Percentiles rank a stretch among this genome's conserved stretches.
phyloP scores from a whole-genome alignment of 1,284 basidiomycete species.

The Polyporus tsugae region DNA sequence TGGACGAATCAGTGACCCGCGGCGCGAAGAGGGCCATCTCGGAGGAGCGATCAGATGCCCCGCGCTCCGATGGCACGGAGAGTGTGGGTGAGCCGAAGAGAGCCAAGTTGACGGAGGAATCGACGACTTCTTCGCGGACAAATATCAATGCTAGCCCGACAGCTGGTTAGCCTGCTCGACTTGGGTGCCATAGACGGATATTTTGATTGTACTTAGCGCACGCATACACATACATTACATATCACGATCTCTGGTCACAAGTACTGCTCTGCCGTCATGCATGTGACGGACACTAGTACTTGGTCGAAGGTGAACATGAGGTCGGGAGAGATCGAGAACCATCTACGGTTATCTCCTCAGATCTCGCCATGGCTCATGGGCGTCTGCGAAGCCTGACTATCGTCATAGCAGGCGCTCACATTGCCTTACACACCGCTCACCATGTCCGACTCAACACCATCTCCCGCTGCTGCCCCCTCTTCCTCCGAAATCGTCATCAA shows the following conservation, averaged over 20 bases:
- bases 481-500: slow-evolving; percentile 75
- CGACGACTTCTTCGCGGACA: not conserved
- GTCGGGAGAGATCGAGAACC: slow-evolving; percentile 20
- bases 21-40: slow-evolving; percentile 31
- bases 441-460: slow-evolving; percentile 29
- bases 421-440: slow-evolving; percentile 11
- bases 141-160: not conserved
- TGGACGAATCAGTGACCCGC: slow-evolving; percentile 15
- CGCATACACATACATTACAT: not conserved
- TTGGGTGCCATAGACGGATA: not conserved
- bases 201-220: not conserved
- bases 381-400: slow-evolving; percentile 14
- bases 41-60: slow-evolving; percentile 19
- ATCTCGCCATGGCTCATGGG: slow-evolving; percentile 17
- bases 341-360: slow-evolving; percentile 23
- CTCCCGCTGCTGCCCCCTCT: slow-evolving; percentile 46
- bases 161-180: not conserved
- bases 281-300: not conserved
- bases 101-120: slow-evolving; percentile 25
- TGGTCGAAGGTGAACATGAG: not conserved
- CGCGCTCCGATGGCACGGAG: slow-evolving; percentile 1
- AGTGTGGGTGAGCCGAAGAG: slow-evolving; percentile 27
- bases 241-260: not conserved
- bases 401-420: slow-evolving; percentile 28
- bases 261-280: not conserved